Evolutionary conservation across 176 grass and related monocot species (phyloP).

Genomic region (Aegilops sharonensis): DNA sequence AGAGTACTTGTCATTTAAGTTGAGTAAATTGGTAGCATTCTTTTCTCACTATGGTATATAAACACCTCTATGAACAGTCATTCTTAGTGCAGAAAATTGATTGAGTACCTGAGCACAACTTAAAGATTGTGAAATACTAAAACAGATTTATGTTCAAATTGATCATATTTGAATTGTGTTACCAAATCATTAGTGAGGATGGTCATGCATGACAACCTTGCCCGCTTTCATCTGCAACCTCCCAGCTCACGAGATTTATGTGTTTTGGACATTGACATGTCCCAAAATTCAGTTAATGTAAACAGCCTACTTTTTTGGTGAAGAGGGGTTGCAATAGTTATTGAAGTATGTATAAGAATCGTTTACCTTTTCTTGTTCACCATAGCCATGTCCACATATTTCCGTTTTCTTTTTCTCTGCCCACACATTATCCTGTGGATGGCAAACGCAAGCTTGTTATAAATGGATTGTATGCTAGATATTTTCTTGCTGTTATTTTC

Average conservation of each 20-base stretch:
- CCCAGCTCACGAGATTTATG: neutral
- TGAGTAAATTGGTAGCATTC: neutral
- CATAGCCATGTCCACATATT: neutral
- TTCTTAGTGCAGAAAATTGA: neutral
- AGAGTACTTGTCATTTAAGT: neutral
- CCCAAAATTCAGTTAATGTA: neutral
- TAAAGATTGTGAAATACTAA: neutral
- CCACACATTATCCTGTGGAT: too few relatives aligned
- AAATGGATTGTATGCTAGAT: neutral
- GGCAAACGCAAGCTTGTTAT: neutral
- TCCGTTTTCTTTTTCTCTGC: neutral
- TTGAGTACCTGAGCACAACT: neutral
- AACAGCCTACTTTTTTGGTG: neutral
- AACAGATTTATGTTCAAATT: neutral
- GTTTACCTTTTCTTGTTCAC: neutral
- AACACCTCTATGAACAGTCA: neutral
- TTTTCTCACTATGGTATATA: neutral
- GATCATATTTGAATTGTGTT: neutral
- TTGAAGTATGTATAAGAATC: neutral
- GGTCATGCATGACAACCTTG: slow-evolving; percentile 4
- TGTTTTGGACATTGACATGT: neutral
- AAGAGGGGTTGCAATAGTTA: neutral
- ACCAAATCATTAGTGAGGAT: neutral
- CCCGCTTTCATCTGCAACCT: neutral
- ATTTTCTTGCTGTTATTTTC: slow-evolving; percentile 1